phyloP scores from a whole-genome alignment of 495 filamentous ascomycete species.

The Bathelium albidoporum region DNA sequence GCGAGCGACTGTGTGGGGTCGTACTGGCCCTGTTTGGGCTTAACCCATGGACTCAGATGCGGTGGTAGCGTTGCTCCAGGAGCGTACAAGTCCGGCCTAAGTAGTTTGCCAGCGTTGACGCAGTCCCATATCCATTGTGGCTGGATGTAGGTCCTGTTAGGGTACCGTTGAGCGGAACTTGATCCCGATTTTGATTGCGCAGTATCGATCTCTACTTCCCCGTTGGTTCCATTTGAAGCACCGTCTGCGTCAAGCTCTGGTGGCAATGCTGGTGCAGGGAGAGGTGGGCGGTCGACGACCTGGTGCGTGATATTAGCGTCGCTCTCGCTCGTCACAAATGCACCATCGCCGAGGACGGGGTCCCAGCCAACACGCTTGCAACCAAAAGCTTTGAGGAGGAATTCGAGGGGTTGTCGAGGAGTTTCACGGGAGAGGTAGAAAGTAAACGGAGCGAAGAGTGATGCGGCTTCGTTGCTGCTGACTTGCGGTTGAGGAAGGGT shows the following conservation, averaged over 20 bases:
- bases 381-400: slow-evolving; percentile 86
- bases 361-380: slow-evolving; percentile 97
- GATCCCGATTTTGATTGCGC: slow-evolving; percentile 8
- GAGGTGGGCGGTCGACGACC: slow-evolving; percentile 77
- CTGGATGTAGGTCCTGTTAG: slow-evolving; percentile 83
- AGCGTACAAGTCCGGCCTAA: slow-evolving; percentile 77
- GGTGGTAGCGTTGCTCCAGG: slow-evolving; percentile 84
- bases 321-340: slow-evolving; percentile 78
- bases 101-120: slow-evolving; percentile 77
- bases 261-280: slow-evolving; percentile 52
- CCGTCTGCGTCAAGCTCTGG: slow-evolving; percentile 39
- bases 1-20: slow-evolving; percentile 75
- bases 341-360: slow-evolving; percentile 73
- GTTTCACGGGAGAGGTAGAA: slow-evolving; percentile 93
- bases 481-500: slow-evolving; percentile 70
- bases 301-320: slow-evolving; percentile 91
- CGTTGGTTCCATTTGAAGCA: slow-evolving; percentile 28
- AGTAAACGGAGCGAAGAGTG: slow-evolving; percentile 75
- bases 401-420: slow-evolving; percentile 81
- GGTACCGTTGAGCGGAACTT: slow-evolving; percentile 55
- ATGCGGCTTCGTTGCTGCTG: slow-evolving; percentile 45
- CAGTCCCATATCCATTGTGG: slow-evolving; percentile 99
- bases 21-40: slow-evolving; percentile 70
- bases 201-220: slow-evolving; percentile 22
- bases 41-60: slow-evolving; percentile 93